Conservation (phyloP, 73 alveolate species). For the Paramecium sexaurelia region DNA sequence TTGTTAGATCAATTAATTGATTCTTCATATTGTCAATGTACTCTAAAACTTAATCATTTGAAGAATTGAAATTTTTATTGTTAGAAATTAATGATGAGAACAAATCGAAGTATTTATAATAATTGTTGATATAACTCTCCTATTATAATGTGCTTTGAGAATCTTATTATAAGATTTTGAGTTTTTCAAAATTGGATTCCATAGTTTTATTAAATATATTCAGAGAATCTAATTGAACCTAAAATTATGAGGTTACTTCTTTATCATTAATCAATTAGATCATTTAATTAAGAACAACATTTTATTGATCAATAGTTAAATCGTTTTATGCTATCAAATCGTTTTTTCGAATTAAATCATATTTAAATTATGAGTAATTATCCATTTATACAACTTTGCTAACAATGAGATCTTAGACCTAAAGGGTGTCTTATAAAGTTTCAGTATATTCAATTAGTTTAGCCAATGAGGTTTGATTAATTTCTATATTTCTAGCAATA, state of each 20-base stretch:
- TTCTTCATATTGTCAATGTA: neutral
- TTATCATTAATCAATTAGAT: neutral
- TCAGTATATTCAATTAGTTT: neutral
- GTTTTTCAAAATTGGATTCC: neutral
- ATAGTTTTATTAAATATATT: neutral
- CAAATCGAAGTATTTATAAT: slow-evolving; percentile 1
- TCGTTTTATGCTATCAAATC: neutral
- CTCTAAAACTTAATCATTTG: neutral
- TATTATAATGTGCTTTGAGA: neutral
- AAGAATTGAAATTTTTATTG: neutral
- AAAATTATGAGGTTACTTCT: neutral
- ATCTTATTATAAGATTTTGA: neutral
- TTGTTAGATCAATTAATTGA: neutral
- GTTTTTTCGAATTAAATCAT: neutral
- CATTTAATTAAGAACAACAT: neutral
- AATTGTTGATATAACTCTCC: neutral
- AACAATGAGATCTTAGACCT: neutral
- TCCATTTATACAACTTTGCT: neutral
- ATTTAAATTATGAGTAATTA: neutral
- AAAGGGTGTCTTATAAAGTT: neutral
- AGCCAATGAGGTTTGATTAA: neutral
- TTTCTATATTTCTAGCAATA: neutral
- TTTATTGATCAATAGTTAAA: neutral
- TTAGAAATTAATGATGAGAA: neutral
- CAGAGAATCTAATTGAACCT: neutral